Base-by-base conservation (phyloP, 2,329 filamentous ascomycete species). In the Sporothrix dimorphospora region DNA sequence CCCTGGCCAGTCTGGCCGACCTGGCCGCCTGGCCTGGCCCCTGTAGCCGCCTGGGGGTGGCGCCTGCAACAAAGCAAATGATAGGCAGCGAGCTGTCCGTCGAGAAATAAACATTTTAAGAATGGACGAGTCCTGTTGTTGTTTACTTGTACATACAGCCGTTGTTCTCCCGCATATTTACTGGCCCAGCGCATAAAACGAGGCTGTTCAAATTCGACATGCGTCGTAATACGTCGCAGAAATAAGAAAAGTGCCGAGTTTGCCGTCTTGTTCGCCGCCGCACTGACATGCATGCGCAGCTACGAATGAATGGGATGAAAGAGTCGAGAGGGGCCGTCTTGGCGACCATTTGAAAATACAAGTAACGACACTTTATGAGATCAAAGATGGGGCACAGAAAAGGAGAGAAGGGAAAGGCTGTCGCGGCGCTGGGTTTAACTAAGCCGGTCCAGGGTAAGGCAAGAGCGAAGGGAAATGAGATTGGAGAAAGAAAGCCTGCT, bases 381-480 rank as follows among this genome's bases (percentile, higher is more conserved):
- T 24, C 38, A 42, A 45, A 27, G 42, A 66, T n/a, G 27, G 63
- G 42, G 59, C 59, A 21, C 16, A 7, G 12, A n/a, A 21, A 49
- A 49, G 42, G 45, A 66, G 42, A n/a, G 14, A 34, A 30, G 11
- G 12, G 14, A 34, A 30, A 66, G 42, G 12, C 24, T 30, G 63
- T 34, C 34, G 9, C 7, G 11, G 30, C 42, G 21, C 27, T 38
- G 11, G 57, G 19, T 24, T 24, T 24, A 45, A 9, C 59, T 65
- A 65, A 65, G 38, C 59, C 59, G 14, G 38, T 42, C 38, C 12
- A 65, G 59, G 38, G 6, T 21, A 65, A 45, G 59, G 59, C 38
- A 65, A 45, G 59, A n/a, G 30, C 55, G 55, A 59, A 38, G 55
- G 51, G 55, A 59, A 59, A 61, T 61, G 30, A 40, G 57, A 21